These are phyloP conservation scores for Huntiella moniliformis DNA, from an alignment of 2,329 filamentous ascomycete species.

Conservation along the genomic window DNA sequence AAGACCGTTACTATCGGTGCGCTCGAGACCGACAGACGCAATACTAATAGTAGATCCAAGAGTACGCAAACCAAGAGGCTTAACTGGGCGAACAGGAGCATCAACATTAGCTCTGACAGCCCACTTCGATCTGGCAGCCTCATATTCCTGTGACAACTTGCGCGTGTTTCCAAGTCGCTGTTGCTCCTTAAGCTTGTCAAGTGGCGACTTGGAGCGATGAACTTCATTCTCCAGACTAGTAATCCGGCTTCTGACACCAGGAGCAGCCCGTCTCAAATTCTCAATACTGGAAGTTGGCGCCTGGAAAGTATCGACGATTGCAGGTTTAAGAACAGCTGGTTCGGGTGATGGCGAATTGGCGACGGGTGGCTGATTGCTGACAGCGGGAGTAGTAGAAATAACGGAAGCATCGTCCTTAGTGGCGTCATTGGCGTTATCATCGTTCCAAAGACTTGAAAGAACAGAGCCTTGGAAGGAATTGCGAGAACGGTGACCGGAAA, in stretches of 20 bases:
- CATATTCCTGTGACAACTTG: slow-evolving; percentile 11
- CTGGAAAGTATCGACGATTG: slow-evolving; percentile 6
- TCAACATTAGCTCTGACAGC: slow-evolving; percentile 6
- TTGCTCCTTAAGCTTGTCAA: slow-evolving; percentile 12
- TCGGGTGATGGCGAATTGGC: neutral
- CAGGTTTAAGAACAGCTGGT: neutral
- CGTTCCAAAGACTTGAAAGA: slow-evolving; percentile 12
- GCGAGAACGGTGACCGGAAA: slow-evolving; percentile 2
- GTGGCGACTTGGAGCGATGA: slow-evolving; percentile 11
- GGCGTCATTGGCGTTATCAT: slow-evolving; percentile 6
- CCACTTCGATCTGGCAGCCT: slow-evolving; percentile 11
- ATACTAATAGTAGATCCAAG: slow-evolving; percentile 7
- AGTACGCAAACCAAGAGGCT: slow-evolving; percentile 7
- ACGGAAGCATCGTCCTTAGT: neutral
- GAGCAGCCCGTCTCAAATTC: slow-evolving; percentile 11
- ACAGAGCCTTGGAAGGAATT: slow-evolving; percentile 12
- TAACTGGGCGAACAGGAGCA: neutral
- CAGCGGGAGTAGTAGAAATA: neutral
- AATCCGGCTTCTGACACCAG: slow-evolving; percentile 10
- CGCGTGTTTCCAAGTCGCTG: slow-evolving; percentile 4
- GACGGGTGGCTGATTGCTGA: neutral
- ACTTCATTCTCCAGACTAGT: slow-evolving; percentile 11
- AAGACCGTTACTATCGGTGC: neutral
- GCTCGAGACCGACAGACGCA: neutral
- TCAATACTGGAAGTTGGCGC: slow-evolving; percentile 9